phyloP scores from a whole-genome alignment of 1,284 basidiomycete genomes.

The Golubevia sp. region DNA sequence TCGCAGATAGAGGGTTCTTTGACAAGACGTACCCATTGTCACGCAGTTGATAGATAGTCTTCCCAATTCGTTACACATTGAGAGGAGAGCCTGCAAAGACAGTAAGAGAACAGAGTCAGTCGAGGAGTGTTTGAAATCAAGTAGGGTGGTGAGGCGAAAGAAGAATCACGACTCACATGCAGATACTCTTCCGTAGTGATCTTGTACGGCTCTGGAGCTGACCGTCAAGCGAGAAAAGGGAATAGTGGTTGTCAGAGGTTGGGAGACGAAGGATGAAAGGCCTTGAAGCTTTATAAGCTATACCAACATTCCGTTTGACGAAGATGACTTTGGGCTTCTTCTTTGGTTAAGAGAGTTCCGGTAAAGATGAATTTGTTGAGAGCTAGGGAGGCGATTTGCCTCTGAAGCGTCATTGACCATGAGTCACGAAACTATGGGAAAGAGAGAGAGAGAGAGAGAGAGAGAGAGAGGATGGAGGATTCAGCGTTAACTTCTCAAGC shows the following conservation, averaged over 20 bases:
- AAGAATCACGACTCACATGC: conserved; percentile 12
- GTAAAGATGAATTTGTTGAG: conserved; percentile 22
- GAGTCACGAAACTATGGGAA: no score
- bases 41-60: conserved; percentile 25
- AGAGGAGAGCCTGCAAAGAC: conserved; percentile 16
- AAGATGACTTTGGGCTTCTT: conserved; percentile 9
- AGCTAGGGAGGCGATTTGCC: no score
- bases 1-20: background rate
- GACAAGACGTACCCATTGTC: conserved; percentile 18
- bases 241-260: no score
- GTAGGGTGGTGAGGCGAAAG: no score
- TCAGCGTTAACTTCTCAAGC: no score
- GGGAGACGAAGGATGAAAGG: conserved; percentile 1
- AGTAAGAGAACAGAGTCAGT: no score
- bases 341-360: conserved; percentile 30
- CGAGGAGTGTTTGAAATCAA: no score
- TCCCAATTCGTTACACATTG: conserved; percentile 45
- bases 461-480: no score
- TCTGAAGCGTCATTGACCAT: no score
- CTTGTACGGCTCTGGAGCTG: background rate
- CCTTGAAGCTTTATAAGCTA: conserved; percentile 8
- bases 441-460: no score
- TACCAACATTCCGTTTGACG: conserved; percentile 24
- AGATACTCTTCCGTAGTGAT: conserved; percentile 51
- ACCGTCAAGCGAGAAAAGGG: background rate